A percentile compares a stretch with the other conserved stretches of the same genome.
Evolutionary conservation across 305 asterid species (phyloP).

Genomic region (Plantago lanceolata): DNA sequence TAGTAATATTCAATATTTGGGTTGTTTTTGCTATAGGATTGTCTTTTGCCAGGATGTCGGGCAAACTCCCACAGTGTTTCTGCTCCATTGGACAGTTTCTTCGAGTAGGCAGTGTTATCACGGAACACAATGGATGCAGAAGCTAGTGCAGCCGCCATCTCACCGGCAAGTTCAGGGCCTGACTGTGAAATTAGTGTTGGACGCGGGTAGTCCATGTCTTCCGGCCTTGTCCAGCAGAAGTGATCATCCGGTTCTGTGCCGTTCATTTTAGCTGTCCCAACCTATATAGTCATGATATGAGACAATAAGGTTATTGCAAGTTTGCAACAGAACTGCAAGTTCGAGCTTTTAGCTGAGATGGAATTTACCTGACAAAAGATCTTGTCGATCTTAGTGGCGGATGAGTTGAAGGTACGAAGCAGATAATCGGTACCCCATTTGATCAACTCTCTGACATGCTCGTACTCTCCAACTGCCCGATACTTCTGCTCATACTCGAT

Average conservation of each 20-base stretch:
- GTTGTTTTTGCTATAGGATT: conserved; percentile 46
- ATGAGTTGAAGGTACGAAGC: conserved; percentile 69
- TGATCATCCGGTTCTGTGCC: conserved; percentile 72
- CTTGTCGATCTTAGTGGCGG: conserved; percentile 58
- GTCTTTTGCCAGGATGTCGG: conserved; percentile 36
- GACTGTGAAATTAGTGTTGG: conserved; percentile 34
- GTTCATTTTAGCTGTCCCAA: conserved; percentile 54
- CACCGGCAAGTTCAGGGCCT: conserved; percentile 74
- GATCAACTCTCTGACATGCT: conserved; percentile 63
- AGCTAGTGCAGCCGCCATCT: conserved; percentile 81
- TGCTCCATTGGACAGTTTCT: conserved; percentile 50
- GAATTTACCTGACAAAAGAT: conserved; percentile 55
- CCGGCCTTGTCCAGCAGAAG: conserved; percentile 84
- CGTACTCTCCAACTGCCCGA: conserved; percentile 59
- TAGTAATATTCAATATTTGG: conserved; percentile 53
- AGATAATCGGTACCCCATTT: conserved; percentile 90
- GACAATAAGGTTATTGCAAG: no score
- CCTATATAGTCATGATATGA: conserved; percentile 32
- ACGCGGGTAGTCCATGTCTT: conserved; percentile 76
- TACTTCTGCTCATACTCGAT: conserved; percentile 78
- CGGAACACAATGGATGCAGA: conserved; percentile 87
- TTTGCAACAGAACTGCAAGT: neutral
- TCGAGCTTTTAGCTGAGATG: neutral
- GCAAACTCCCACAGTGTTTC: conserved; percentile 53
- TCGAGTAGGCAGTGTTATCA: conserved; percentile 43